Evolutionary conservation across 768 basidiomycete species (phyloP).

Genomic region (Crucibulum laeve): DNA sequence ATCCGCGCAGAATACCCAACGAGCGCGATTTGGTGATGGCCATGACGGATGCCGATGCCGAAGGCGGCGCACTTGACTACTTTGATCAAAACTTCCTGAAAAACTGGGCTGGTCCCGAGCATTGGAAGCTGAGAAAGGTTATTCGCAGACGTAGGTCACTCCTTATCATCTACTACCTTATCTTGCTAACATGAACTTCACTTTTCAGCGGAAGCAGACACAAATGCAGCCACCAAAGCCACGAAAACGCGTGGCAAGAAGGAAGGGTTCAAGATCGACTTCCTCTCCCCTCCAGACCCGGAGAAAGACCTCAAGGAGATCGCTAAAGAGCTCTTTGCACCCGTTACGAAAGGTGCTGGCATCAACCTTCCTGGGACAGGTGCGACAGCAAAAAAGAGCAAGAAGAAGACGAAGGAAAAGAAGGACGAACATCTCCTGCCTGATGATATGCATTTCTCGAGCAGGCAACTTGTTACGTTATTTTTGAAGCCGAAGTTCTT

Average conservation of each 20-base stretch:
- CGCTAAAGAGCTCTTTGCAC: conserved; percentile 72
- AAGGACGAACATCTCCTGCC: conserved; percentile 78
- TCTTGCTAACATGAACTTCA: conserved; percentile 3
- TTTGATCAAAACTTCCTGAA: conserved; percentile 85
- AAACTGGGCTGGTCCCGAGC: conserved; percentile 99
- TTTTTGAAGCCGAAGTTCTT: conserved; percentile 97
- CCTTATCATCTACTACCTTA: conserved; percentile 1
- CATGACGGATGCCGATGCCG: conserved; percentile 61
- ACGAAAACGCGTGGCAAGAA: conserved; percentile 65
- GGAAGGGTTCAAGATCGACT: conserved; percentile 81
- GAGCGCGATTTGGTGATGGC: conserved; percentile 83
- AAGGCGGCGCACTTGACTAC: conserved; percentile 73
- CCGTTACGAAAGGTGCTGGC: conserved; percentile 64
- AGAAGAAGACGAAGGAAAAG: conserved; percentile 59
- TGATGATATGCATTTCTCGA: conserved; percentile 97
- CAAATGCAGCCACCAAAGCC: conserved; percentile 42
- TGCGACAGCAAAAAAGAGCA: conserved; percentile 35
- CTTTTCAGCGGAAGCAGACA: conserved; percentile 23
- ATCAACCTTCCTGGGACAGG: conserved; percentile 65
- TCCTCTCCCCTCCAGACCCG: conserved; percentile 49
- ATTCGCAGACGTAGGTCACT: conserved; percentile 63
- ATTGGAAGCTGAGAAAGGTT: conserved; percentile 92
- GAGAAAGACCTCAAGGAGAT: conserved; percentile 58
- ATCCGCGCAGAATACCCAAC: conserved; percentile 73
- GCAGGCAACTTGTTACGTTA: conserved; percentile 81